Conservation (phyloP, 768 basidiomycete species). For the Cystobasidium ongulense region DNA sequence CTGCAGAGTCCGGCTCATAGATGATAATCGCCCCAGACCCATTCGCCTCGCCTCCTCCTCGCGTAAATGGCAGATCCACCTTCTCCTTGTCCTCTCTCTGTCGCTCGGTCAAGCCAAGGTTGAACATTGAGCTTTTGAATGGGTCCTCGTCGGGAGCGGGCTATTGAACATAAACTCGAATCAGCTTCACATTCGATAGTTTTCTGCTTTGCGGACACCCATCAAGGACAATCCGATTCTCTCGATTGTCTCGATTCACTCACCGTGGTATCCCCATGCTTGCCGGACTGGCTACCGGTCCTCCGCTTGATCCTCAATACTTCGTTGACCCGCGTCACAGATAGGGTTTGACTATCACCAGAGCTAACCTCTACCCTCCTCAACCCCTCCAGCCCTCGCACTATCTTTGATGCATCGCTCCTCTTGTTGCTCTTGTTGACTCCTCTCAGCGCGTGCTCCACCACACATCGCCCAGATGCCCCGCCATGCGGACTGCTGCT, state of each 20-base stretch:
- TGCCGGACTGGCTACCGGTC: not conserved
- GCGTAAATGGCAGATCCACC: constrained; percentile 77
- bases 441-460: constrained; percentile 23
- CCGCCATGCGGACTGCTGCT: not conserved
- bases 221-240: not conserved
- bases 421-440: constrained; percentile 13
- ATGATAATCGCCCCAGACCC: constrained; percentile 50
- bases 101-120: constrained; percentile 69
- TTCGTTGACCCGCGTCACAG: not conserved
- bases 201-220: no score
- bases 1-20: constrained; percentile 87
- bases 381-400: constrained; percentile 2
- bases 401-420: constrained; percentile 13
- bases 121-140: constrained; percentile 70
- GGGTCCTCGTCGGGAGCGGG: constrained; percentile 50
- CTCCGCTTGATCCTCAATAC: not conserved
- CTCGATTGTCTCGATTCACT: not conserved
- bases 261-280: not conserved
- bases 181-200: no score
- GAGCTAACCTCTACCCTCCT: not conserved
- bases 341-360: not conserved
- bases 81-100: constrained; percentile 70
- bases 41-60: constrained; percentile 42
- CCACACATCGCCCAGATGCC: not conserved
- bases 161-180: no score